These are phyloP conservation scores for Spizellomyces sp. DNA, from an alignment of 192 early-diverging fungal genomes.

Conservation along the genomic window DNA sequence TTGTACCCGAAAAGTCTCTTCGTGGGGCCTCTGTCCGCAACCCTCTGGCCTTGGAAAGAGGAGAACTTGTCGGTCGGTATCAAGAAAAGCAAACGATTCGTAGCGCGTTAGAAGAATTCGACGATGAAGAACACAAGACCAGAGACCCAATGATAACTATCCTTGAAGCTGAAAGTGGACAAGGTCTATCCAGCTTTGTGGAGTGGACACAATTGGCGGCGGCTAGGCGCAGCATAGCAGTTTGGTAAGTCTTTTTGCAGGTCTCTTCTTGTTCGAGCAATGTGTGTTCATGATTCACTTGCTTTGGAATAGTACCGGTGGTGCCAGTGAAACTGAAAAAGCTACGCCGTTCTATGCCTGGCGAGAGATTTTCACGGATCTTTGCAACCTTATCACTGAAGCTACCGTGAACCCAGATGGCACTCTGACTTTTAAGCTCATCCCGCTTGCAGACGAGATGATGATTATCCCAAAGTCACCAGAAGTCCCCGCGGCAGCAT, in stretches of 20 bases:
- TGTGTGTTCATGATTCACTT: background rate
- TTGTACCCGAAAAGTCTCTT: background rate
- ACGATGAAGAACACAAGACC: constrained; percentile 14
- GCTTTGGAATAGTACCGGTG: constrained; percentile 31
- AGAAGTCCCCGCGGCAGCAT: too few relatives aligned
- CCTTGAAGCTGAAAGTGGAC: constrained; percentile 54
- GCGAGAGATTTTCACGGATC: constrained; percentile 43
- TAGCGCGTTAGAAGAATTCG: constrained; percentile 19
- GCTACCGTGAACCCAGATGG: constrained; percentile 8
- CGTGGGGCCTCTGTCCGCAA: background rate
- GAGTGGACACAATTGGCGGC: constrained; percentile 44
- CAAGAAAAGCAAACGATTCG: constrained; percentile 43
- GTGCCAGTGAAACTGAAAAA: constrained; percentile 45
- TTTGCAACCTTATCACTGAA: constrained; percentile 37
- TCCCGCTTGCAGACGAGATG: too few relatives aligned
- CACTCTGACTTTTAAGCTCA: background rate
- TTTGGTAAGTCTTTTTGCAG: constrained; percentile 39
- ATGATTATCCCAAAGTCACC: too few relatives aligned
- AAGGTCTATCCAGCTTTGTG: constrained; percentile 51
- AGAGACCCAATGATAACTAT: constrained; percentile 30
- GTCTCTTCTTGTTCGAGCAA: background rate
- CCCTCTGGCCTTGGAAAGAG: background rate
- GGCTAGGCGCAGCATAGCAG: constrained; percentile 29
- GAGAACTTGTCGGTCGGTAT: constrained; percentile 41
- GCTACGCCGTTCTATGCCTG: constrained; percentile 49